Base-by-base conservation (phyloP, 306 rosid species). In the Vigna trinervia region DNA sequence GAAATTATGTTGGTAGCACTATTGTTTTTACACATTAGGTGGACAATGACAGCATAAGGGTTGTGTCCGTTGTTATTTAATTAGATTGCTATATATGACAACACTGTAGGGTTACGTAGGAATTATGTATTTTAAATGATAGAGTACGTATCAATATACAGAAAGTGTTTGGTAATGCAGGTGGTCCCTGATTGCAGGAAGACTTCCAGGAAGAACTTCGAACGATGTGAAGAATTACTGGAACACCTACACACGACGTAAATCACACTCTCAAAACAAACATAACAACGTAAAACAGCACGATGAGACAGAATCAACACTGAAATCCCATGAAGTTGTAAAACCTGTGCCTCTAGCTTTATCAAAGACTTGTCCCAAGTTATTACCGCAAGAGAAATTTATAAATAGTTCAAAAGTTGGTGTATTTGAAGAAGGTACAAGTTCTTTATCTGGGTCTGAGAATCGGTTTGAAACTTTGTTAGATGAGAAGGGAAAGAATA, bases 121-220 rank as follows among this genome's bases (percentile, higher is more conserved):
- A 51, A 14, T 17, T 52, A 52, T 52, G 12, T 8, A 19, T 52
- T 7, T 52, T 7, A 52, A 52, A 17, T 52, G 26, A 51, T 51
- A n/a, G 22, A 53, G 5, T 53, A 8, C 41, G 41, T 15, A 53
- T 28, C 32, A 3, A 28, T 28, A 28, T 28, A 28, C 32, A 28
- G 4, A 28, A 28, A 28, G 4, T 28, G 32, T 28, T 28, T 32
- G 72, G 22, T 12, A n/a, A 45, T 3, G 41, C 41, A 84, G 87
- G 64, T 84, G 84, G 87, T 75, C 87, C 6, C 13, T 84, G 32
- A 84, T 84, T 75, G 81, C 87, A 0, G 84, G 81, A 47, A 84
- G 84, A 23, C 74, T 84, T 45, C 84, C 84, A 0, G 84, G 87
- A 75, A 74, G 87, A 75, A 84, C 87, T 2, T 1, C 81, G 3